These are phyloP conservation scores for Entomortierella parvispora DNA, from an alignment of 192 early-diverging fungal genomes.

Conservation along the genomic window DNA sequence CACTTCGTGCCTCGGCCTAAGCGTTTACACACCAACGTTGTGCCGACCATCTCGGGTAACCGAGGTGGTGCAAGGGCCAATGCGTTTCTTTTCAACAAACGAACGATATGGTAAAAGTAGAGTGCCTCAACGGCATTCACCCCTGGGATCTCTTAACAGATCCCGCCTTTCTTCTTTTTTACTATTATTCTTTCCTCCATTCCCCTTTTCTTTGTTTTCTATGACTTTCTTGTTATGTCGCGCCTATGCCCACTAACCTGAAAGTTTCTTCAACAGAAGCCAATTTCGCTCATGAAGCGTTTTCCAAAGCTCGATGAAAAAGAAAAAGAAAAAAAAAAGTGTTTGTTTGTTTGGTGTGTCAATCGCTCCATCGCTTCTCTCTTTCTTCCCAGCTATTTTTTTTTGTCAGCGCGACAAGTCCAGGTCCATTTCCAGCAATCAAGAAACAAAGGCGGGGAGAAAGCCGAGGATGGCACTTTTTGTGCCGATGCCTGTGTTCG, in stretches of 20 bases:
- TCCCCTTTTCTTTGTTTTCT: conserved; percentile 10
- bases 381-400: not conserved
- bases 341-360: conserved; percentile 10
- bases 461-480: too few species aligned
- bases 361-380: conserved; percentile 8
- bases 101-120: conserved; percentile 58
- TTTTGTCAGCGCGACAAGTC: not conserved
- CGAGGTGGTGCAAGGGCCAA: conserved; percentile 46
- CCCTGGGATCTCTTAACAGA: conserved; percentile 55
- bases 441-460: not conserved
- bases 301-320: conserved; percentile 3
- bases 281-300: not conserved
- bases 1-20: conserved; percentile 60
- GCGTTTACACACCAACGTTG: conserved; percentile 34
- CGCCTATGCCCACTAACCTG: conserved; percentile 42
- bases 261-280: conserved; percentile 57
- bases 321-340: conserved; percentile 37
- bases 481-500: too few species aligned
- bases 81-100: conserved; percentile 57
- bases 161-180: conserved; percentile 18
- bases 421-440: not conserved
- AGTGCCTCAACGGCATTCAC: conserved; percentile 56
- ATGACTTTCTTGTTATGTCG: conserved; percentile 38
- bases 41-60: conserved; percentile 10
- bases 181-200: conserved; percentile 4